Evolutionary conservation across 2,329 filamentous ascomycete species (phyloP), one percentile per base, ranked within the genome.

Genomic region (Kalmusia sp.): DNA sequence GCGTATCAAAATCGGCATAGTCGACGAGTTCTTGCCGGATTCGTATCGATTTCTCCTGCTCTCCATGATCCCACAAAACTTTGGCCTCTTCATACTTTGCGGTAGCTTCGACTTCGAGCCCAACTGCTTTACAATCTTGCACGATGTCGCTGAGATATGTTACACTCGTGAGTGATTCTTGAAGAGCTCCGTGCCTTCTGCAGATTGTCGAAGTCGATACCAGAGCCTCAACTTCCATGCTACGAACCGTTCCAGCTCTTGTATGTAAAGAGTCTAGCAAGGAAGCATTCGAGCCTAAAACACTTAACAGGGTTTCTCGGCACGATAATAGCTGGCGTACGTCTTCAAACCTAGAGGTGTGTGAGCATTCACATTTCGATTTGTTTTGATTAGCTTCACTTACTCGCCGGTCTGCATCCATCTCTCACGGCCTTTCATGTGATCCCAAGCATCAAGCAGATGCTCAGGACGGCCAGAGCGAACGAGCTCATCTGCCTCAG

Each of bases 51-150:
- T 91, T 86, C 17, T 88, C 86, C 79, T 91, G 91, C 73, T 99
- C 93, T 11, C 92, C 92, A 69, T 96, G 90, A 57, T 96, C 92
- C 93, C 95, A 99, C 1, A 99, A 79, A 6, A 96, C 92, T 65
- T 90, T 92, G 9, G 96, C 93, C 6, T 91, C 85, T 72, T 98
- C 95, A 49, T 93, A 84, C 58, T 88, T 87, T 33, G 92, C 85
- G 11, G 87, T 87, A 11, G 87, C 90, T 67, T 92, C 89, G 38
- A 97, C 85, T 52, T 87, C 84, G 2, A 98, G 76, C 0, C 89
- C 91, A n/a, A 91, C 74, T 0, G 84, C 79, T 54, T 83, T 82
- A 68, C 90, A 95, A 3, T 87, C 79, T 5, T 80, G 71, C n/a
- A 92, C 85, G 22, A 98, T 81, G 50, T 91, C 87, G 11, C 87